phyloP scores from a whole-genome alignment of 2,329 filamentous ascomycete genomes.

The Volutella citrinella region DNA sequence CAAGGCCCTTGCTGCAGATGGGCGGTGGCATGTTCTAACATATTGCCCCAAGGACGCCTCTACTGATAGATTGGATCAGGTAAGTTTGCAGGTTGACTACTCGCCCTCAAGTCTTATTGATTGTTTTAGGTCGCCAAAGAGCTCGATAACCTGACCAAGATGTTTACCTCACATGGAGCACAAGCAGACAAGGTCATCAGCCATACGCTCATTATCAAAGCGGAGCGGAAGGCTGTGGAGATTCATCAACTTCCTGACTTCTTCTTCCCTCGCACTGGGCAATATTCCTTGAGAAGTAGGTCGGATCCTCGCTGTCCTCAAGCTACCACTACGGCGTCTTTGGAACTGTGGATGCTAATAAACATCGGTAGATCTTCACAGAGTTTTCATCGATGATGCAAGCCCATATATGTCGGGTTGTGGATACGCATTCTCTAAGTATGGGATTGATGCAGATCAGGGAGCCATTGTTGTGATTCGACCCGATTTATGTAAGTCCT shows the following conservation, averaged over 20 bases:
- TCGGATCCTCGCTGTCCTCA: no score
- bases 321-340: fast-evolving
- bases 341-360: fast-evolving
- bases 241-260: constrained; percentile 9
- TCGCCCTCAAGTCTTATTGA: no score
- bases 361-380: constrained; percentile 2
- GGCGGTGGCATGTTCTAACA: constrained; percentile 17
- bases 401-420: constrained; percentile 13
- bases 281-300: constrained; percentile 8
- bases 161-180: background rate
- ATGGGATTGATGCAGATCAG: constrained; percentile 9
- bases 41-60: no score
- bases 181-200: constrained; percentile 6
- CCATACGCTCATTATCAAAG: constrained; percentile 5
- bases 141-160: background rate
- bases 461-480: constrained; percentile 15
- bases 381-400: constrained; percentile 13
- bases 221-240: constrained; percentile 4
- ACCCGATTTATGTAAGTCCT: constrained; percentile 20
- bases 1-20: constrained; percentile 12
- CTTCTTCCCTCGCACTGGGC: constrained; percentile 12
- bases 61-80: no score
- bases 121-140: background rate
- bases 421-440: constrained; percentile 7
- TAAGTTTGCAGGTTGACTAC: no score